phyloP scores from a whole-genome alignment of 164 flowering plant genomes.

The Vitis rotundifolia region DNA sequence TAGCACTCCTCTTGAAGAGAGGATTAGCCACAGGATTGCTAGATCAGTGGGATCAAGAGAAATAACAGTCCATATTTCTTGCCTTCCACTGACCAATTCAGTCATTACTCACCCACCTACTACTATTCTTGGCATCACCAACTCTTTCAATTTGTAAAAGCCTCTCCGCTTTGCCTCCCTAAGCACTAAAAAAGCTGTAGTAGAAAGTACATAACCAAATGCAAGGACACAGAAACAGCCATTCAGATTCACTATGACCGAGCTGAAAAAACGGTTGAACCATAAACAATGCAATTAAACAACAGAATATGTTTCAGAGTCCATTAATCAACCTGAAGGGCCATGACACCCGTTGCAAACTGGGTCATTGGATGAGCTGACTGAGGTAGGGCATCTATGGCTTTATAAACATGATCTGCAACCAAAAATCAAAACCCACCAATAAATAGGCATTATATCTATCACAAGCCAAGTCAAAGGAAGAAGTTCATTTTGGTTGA shows the following conservation, averaged over 20 bases:
- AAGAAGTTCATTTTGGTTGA: neutral
- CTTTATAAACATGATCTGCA: conserved; percentile 85
- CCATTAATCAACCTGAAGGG: conserved; percentile 74
- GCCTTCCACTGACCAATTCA: too few relatives aligned
- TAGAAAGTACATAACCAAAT: too few relatives aligned
- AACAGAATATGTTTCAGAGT: neutral
- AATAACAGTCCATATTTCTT: too few relatives aligned
- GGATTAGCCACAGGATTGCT: too few relatives aligned
- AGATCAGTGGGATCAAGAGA: too few relatives aligned
- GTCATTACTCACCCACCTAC: too few relatives aligned
- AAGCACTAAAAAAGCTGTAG: too few relatives aligned
- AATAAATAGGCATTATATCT: neutral
- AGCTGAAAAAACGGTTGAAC: neutral
- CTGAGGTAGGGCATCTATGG: conserved; percentile 78
- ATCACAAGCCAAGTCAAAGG: neutral
- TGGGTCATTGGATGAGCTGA: conserved; percentile 99
- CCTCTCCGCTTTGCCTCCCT: too few relatives aligned
- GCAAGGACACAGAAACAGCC: neutral
- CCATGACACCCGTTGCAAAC: conserved; percentile 93
- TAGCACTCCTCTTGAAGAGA: neutral
- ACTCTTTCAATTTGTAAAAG: too few relatives aligned
- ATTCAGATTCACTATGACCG: neutral
- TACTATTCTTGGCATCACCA: too few relatives aligned
- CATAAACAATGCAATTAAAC: neutral
- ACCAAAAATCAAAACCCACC: conserved; percentile 12